Evolutionary conservation across 2,329 filamentous ascomycete genomes (phyloP), one percentile per base, ranked within the genome.

Genomic region (Triangularia verruculosa): DNA sequence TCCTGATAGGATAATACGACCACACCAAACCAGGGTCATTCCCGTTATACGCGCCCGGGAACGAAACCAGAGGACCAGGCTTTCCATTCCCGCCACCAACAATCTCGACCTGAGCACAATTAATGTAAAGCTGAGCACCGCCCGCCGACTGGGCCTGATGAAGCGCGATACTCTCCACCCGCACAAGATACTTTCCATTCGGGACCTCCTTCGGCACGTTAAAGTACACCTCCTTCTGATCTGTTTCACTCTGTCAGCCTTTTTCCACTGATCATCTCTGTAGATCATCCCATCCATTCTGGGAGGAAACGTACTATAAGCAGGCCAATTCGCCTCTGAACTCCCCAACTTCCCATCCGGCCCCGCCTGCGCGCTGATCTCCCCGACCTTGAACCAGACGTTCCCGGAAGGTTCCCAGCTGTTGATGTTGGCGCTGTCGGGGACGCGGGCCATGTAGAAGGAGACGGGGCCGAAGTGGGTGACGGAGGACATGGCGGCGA

Each of bases 361-460:
- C 13, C 52, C 28, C 12, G 57, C 59, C 8, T 43, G 34, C 1
- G 70, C 68, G 32, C 72, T 66, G 67, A 72, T 72, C 56, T 62
- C 59, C 12, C 55, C 64, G 11, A 74, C 71, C 69, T 75, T 75
- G 70, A 75, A 74, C 74, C 74, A 75, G 13, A 71, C 68, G 12
- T 69, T 68, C 2, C 74, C 74, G 4, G 67, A 64, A 3, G 67
- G 70, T 17, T 71, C 69, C 70, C 72, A 75, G 2, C 67, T 68
- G 51, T 71, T 68, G 39, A 72, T 72, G 22, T 71, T 65, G 58
- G 68, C 64, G 2, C 71, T 71, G 17, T 70, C 68, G 20, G 74
- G 73, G 5, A 72, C 74, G 59, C 71, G 71, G 59, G 73, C 72
- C 69, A 75, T 70, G 68, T 73, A 74, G 43, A 73, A 70, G 39